These are phyloP conservation scores for Phytophthora citrophthora DNA, from an alignment of 352 stramenopile genomes.

Conservation along the genomic window DNA sequence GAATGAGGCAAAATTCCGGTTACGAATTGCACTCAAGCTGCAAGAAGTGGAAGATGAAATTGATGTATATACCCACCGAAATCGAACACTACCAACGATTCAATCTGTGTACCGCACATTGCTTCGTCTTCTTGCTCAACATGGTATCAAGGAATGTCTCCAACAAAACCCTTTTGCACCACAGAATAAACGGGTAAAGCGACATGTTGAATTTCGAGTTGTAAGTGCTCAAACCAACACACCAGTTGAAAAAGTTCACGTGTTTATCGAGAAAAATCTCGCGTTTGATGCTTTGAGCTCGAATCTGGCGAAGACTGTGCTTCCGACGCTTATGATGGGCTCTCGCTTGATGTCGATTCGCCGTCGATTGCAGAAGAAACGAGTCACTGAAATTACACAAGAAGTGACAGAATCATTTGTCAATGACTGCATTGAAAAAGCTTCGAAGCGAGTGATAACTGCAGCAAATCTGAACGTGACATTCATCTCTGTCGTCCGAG, in stretches of 20 bases:
- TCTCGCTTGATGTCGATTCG: constrained; percentile 69
- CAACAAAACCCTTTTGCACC: constrained; percentile 67
- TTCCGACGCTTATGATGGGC: constrained; percentile 70
- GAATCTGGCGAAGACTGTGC: constrained; percentile 64
- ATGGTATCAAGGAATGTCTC: constrained; percentile 72
- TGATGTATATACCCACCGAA: constrained; percentile 57
- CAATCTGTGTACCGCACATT: constrained; percentile 61
- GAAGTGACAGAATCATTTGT: constrained; percentile 38
- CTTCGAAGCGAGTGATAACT: constrained; percentile 39
- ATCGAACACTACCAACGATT: constrained; percentile 46
- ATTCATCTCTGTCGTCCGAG: constrained; percentile 50
- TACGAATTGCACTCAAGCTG: constrained; percentile 52
- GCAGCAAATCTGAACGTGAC: constrained; percentile 48
- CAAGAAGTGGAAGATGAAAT: constrained; percentile 42
- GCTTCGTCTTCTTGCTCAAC: constrained; percentile 47
- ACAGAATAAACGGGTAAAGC: constrained; percentile 52
- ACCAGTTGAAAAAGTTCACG: constrained; percentile 50
- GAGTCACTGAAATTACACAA: constrained; percentile 41
- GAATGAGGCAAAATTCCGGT: constrained; percentile 5
- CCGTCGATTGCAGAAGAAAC: constrained; percentile 59
- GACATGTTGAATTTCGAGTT: constrained; percentile 55
- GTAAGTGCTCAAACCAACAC: constrained; percentile 60
- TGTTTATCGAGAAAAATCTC: constrained; percentile 69
- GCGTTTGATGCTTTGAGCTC: constrained; percentile 44
- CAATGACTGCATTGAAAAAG: constrained; percentile 38